Base-by-base conservation (phyloP, 352 stramenopile genomes). In the Globisporangium perplexum region DNA sequence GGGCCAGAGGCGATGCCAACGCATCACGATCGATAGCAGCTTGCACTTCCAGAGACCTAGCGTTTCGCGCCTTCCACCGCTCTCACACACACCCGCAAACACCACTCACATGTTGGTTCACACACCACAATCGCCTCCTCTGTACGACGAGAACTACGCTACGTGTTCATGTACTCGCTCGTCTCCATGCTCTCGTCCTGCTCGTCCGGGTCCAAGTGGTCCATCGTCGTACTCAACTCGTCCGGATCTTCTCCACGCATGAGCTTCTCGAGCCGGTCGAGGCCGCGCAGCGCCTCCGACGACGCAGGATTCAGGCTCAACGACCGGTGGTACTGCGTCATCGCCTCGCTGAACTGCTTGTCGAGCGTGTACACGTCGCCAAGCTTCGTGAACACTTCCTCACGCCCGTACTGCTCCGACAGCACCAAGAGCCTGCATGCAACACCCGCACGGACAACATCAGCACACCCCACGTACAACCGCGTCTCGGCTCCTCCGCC, bases 201-300 rank as follows among this genome's bases (percentile, higher is more conserved):
- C 35, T 81, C 74, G 47, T 83, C 75, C 5, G 60, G 54, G 23
- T 79, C 77, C 53, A 87, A 59, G 56, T 80, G 66, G 31, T 87
- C 76, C 63, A 88, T 78, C 14, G 70, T 78, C 41, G 74, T 74
- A 60, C 68, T 85, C 35, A 85, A 50, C 35, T 85, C 77, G 52
- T 94, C 78, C 0, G 77, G 76, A 53, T 91, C 78, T 33, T 91
- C 79, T 4, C 77, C 81, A 10, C 74, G 78, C 77, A 92, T 86
- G 30, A 91, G 62, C 59, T 87, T 88, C 60, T 94, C 83, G 3
- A 94, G 65, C 5, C 79, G 75, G 10, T 92, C 78, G 15, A 94
- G 52, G 0, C 73, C 83, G 4, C 66, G 66, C 10, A 83, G 18
- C 10, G 81, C 77, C 7, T 85, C 72, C 1, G 55, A 63, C 10